Evolutionary conservation across 2,329 filamentous ascomycete genomes (phyloP), one percentile per base, ranked within the genome.

Genomic region (Pseudocercospora pini-densiflorae): DNA sequence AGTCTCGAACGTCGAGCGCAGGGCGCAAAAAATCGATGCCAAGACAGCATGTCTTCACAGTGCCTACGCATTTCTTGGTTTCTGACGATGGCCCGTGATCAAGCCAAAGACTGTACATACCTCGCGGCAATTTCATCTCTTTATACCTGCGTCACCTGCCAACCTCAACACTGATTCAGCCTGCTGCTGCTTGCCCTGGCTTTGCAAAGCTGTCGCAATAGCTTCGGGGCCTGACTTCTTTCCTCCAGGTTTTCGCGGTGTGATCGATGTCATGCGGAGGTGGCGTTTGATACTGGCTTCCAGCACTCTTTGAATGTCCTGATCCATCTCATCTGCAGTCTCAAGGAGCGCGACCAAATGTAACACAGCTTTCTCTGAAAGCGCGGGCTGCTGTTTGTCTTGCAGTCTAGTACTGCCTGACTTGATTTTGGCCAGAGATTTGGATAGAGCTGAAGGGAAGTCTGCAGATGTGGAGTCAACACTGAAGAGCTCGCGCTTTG

Each of bases 361-460:
- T 40, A 78, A 75, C 65, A 86, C 77, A 59, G 85, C 78, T 65
- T 82, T 80, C 72, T 81, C 77, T 47, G 83, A 81, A 61, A 87
- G 72, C 31, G 75, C 75, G 3, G 69, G 64, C 53, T 75, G 75
- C 59, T 75, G 71, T 59, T 74, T 70, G n/a, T 67, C 63, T 59
- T 79, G 69, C 78, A 78, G 62, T 21, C 74, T 69, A 69, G 81
- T 73, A 43, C 82, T 77, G 23, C 83, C 80, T 62, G 82, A 82
- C 73, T 86, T 89, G 68, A 97, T 78, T 54, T 85, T 82, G 1
- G 84, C 82, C 61, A 97, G 82, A 7, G 89, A 86, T 65, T 87
- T 84, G 59, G 88, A 87, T 67, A 97, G 80, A 57, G 89, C 90
- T 49, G 84, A 82, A 6, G 93, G 91, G 78, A 97, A 97, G 3